These are phyloP conservation scores for Firmiana major DNA, from an alignment of 345 rosid genomes.

Conservation along the genomic window DNA sequence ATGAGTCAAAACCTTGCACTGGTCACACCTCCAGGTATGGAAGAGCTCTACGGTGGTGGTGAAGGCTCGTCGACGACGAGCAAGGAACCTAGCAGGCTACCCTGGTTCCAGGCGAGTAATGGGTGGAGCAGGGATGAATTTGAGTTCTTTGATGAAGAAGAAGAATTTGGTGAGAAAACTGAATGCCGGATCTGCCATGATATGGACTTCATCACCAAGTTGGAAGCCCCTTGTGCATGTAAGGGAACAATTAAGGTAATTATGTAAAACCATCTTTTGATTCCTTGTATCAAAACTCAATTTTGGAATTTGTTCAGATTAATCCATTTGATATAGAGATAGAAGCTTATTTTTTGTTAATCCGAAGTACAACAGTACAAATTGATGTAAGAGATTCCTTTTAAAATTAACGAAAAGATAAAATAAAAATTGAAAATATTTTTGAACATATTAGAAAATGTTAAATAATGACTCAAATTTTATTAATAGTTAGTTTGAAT, in stretches of 20 bases:
- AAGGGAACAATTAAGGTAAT: constrained; percentile 21
- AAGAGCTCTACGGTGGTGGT: not conserved
- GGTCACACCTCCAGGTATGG: not conserved
- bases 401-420: too few species aligned
- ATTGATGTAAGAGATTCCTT: too few species aligned
- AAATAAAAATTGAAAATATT: too few species aligned
- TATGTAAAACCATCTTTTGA: not conserved
- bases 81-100: not conserved
- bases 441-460: too few species aligned
- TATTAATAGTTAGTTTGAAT: too few species aligned
- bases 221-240: constrained; percentile 29
- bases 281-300: not conserved
- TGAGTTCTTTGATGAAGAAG: not conserved
- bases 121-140: not conserved
- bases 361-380: too few species aligned
- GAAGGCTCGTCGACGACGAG: not conserved
- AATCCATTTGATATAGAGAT: too few species aligned
- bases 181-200: constrained; percentile 24
- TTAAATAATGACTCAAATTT: too few species aligned
- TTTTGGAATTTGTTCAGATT: too few species aligned
- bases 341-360: too few species aligned
- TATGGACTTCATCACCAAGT: constrained; percentile 10
- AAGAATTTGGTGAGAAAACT: not conserved
- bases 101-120: not conserved
- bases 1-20: not conserved